phyloP scores from a whole-genome alignment of 1,284 basidiomycete genomes.

The Ganoderma multipileum region DNA sequence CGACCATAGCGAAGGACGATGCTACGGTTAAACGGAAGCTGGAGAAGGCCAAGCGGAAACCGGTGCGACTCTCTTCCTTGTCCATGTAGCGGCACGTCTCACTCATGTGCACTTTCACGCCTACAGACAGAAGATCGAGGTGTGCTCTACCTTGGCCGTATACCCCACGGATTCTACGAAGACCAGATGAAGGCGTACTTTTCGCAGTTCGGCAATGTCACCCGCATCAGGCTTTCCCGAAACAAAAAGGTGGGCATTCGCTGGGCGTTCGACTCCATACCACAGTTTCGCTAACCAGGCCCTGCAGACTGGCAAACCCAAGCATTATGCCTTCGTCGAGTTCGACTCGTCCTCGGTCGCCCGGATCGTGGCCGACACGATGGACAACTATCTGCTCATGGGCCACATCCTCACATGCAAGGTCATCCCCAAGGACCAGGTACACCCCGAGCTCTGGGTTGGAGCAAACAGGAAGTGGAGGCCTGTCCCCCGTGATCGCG shows the following conservation, averaged over 20 bases:
- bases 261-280: neutral
- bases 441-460: conserved; percentile 95
- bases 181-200: conserved; percentile 94
- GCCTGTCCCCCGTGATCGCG: conserved; percentile 74
- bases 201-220: conserved; percentile 92
- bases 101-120: conserved; percentile 5
- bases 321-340: conserved; percentile 98
- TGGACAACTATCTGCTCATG: conserved; percentile 98
- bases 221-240: conserved; percentile 88
- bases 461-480: conserved; percentile 96
- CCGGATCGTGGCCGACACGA: conserved; percentile 95
- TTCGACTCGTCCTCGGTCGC: conserved; percentile 92
- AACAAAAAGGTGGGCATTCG: conserved; percentile 81
- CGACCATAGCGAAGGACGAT: conserved; percentile 88
- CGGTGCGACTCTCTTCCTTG: conserved; percentile 55
- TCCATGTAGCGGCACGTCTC: neutral
- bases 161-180: conserved; percentile 98
- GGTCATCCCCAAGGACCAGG: conserved; percentile 84
- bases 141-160: conserved; percentile 89
- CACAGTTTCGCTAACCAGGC: neutral
- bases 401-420: conserved; percentile 94
- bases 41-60: conserved; percentile 83
- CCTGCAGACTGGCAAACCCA: conserved; percentile 87
- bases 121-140: conserved; percentile 75
- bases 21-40: conserved; percentile 79